A percentile compares a stretch with the other conserved stretches of the same genome.
Evolutionary conservation across 768 basidiomycete genomes (phyloP).

Genomic region (Coprinellus micaceus): DNA sequence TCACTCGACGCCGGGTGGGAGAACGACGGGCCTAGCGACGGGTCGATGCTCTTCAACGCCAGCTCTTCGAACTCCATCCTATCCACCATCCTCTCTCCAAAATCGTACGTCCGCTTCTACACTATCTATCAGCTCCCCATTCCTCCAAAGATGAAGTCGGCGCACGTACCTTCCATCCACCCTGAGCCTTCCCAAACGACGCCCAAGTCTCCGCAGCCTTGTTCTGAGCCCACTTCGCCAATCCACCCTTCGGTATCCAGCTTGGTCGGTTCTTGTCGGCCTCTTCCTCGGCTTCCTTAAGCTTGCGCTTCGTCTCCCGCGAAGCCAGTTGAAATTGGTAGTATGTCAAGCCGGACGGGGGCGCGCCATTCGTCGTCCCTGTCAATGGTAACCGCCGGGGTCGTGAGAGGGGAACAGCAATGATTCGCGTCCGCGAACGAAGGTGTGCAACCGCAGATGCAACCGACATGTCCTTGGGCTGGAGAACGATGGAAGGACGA

Average conservation of each 20-base stretch:
- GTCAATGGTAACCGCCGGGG: conserved; percentile 13
- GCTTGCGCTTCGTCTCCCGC: conserved; percentile 13
- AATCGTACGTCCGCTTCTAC: conserved; percentile 56
- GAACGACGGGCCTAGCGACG: conserved; percentile 58
- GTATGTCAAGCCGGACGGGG: conserved; percentile 30
- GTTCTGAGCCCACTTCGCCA: conserved; percentile 43
- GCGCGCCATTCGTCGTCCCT: not conserved
- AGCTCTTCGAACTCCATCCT: conserved; percentile 79
- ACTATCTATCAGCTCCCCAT: not conserved
- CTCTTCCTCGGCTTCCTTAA: conserved; percentile 11
- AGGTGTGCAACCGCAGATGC: conserved; percentile 14
- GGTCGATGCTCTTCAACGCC: conserved; percentile 68
- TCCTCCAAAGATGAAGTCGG: conserved; percentile 1
- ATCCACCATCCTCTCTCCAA: conserved; percentile 68
- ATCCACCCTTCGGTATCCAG: conserved; percentile 36
- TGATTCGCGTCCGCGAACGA: conserved; percentile 36
- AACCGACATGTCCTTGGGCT: conserved; percentile 19
- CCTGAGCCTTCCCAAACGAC: conserved; percentile 63
- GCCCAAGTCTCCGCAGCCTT: conserved; percentile 63
- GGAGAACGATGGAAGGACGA: no score
- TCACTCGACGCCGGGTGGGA: conserved; percentile 22
- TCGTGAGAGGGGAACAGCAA: conserved; percentile 44
- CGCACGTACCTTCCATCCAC: conserved; percentile 66
- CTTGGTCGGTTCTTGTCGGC: conserved; percentile 22
- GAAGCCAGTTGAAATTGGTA: conserved; percentile 41